These are phyloP conservation scores for Entomortierella parvispora DNA, from an alignment of 192 early-diverging fungal genomes.

Conservation along the genomic window DNA sequence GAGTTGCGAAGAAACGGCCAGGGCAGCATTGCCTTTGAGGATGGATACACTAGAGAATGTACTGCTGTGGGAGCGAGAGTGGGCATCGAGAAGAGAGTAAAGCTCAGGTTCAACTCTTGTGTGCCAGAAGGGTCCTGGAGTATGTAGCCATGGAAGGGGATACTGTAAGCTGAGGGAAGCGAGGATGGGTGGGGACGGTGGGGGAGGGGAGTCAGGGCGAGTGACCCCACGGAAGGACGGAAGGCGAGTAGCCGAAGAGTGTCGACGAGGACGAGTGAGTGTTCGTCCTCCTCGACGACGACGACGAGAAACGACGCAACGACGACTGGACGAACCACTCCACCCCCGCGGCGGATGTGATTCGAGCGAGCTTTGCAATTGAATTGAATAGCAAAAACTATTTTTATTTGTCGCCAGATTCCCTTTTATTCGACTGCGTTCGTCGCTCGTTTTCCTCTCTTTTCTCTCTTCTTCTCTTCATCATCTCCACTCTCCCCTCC, in stretches of 20 bases:
- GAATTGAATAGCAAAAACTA: not conserved
- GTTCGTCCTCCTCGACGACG: too few relatives aligned
- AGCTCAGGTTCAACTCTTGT: not conserved
- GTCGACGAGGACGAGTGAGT: not conserved
- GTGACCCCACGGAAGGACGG: not conserved
- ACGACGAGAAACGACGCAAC: too few relatives aligned
- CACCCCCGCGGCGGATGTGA: too few relatives aligned
- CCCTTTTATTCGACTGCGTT: not conserved
- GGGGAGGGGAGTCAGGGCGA: not conserved
- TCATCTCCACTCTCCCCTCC: slow-evolving; percentile 1
- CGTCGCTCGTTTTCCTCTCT: not conserved
- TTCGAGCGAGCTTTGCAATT: too few relatives aligned
- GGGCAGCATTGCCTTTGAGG: not conserved
- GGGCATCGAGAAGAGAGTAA: not conserved
- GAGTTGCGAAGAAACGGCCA: not conserved
- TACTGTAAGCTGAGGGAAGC: too few relatives aligned
- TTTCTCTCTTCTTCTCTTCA: not conserved
- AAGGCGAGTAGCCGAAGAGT: not conserved
- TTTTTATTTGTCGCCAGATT: not conserved
- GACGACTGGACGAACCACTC: too few relatives aligned
- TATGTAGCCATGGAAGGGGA: too few relatives aligned
- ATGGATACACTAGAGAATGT: not conserved
- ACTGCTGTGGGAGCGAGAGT: not conserved
- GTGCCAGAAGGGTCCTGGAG: too few relatives aligned
- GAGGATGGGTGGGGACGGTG: not conserved